Conservation (phyloP, 202 grass and related monocot species). For the Bolboschoenoplectus hybrid region DNA sequence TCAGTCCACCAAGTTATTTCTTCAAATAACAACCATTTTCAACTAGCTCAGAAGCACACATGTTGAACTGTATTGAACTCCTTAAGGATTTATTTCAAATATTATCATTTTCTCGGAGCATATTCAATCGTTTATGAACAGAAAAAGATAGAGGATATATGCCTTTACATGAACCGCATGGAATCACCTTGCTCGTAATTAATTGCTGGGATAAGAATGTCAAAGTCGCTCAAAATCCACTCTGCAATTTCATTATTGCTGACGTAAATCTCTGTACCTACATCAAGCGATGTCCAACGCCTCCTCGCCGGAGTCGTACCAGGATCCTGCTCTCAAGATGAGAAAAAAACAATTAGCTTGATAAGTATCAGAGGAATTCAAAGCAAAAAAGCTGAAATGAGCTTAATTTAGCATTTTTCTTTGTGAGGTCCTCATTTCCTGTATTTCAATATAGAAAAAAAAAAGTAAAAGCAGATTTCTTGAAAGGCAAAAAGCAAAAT, state of each 20-base stretch:
- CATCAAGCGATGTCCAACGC: constrained; percentile 78
- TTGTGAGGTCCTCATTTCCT: background rate
- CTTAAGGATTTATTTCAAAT: background rate
- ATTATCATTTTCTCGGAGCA: background rate
- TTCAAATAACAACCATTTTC: background rate
- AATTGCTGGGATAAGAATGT: constrained; percentile 60
- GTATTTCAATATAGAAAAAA: background rate
- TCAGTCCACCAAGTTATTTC: background rate
- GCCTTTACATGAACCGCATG: constrained; percentile 1
- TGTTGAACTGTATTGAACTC: background rate
- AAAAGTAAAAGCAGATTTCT: background rate
- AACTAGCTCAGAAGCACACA: background rate
- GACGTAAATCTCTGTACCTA: constrained; percentile 80
- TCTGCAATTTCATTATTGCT: constrained; percentile 55
- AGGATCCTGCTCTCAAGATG: constrained; percentile 45
- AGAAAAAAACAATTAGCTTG: background rate
- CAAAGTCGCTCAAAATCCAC: constrained; percentile 78
- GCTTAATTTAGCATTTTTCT: background rate
- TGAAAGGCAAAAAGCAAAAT: background rate
- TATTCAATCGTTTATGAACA: background rate
- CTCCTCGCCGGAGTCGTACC: constrained; percentile 53
- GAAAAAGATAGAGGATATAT: background rate
- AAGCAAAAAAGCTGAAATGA: background rate
- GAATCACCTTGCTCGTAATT: background rate
- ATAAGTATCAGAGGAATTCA: background rate